Conservation (phyloP, 1,284 basidiomycete species). For the Ceratobasidium sp. region DNA sequence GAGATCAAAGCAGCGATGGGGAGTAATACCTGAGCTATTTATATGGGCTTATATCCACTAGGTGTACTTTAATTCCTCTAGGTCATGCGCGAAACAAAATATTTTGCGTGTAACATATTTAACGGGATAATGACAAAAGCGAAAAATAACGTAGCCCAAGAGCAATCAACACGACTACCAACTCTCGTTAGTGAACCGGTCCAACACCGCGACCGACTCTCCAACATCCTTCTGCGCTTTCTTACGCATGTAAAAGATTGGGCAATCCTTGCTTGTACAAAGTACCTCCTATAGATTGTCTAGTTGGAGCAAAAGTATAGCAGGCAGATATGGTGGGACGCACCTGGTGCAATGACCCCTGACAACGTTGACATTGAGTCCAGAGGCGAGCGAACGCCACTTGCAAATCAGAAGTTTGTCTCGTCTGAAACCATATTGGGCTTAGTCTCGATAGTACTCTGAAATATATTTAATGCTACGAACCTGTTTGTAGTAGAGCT, state of each 20-base stretch:
- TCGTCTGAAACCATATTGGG: slow-evolving; percentile 53
- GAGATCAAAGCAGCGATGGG: slow-evolving; percentile 67
- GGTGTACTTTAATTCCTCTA: slow-evolving; percentile 23
- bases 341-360: slow-evolving; percentile 94
- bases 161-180: slow-evolving; percentile 60
- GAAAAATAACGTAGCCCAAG: slow-evolving; percentile 6
- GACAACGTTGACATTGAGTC: slow-evolving; percentile 97
- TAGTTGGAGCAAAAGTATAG: not conserved
- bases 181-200: slow-evolving; percentile 80
- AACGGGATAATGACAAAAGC: not conserved
- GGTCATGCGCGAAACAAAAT: not conserved
- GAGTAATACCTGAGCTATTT: slow-evolving; percentile 50
- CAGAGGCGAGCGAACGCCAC: slow-evolving; percentile 92
- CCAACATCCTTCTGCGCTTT: slow-evolving; percentile 97
- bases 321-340: slow-evolving; percentile 45
- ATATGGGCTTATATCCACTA: not conserved
- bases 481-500: slow-evolving; percentile 92
- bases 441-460: not conserved
- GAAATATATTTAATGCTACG: slow-evolving; percentile 43
- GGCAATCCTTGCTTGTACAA: slow-evolving; percentile 96
- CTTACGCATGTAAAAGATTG: slow-evolving; percentile 97
- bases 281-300: slow-evolving; percentile 80
- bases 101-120: slow-evolving; percentile 14
- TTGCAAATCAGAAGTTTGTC: slow-evolving; percentile 79
- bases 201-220: slow-evolving; percentile 77